These are phyloP conservation scores for Austroboletus novae-zelandiae DNA, from an alignment of 1,284 basidiomycete genomes.

Conservation along the genomic window DNA sequence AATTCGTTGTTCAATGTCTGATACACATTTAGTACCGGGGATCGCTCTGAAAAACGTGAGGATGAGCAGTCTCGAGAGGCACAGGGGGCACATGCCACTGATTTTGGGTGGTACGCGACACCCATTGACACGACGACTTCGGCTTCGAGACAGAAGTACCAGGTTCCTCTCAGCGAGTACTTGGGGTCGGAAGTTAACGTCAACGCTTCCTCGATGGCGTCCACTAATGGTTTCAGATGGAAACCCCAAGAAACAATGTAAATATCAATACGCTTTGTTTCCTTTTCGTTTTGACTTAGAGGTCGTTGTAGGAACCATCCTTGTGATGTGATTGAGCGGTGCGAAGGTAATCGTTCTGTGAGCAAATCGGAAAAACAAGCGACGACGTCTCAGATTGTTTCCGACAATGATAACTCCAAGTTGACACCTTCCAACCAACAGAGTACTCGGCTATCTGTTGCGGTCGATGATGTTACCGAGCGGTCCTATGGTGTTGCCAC, in stretches of 20 bases:
- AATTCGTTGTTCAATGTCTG: not conserved
- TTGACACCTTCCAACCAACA: too few relatives aligned
- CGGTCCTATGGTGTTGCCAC: not conserved
- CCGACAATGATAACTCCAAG: too few relatives aligned
- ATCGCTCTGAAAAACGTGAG: not conserved
- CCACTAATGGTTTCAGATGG: not conserved
- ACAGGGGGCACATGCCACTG: not conserved
- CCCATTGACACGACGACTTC: not conserved
- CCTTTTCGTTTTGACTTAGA: slow-evolving; percentile 1
- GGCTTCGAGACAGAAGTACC: slow-evolving; percentile 7
- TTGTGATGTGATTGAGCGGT: not conserved
- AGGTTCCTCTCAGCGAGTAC: slow-evolving; percentile 19
- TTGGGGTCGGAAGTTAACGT: not conserved
- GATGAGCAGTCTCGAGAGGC: not conserved
- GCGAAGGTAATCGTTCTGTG: too few relatives aligned
- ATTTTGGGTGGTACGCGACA: slow-evolving; percentile 6
- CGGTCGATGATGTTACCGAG: not conserved
- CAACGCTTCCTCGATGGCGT: not conserved
- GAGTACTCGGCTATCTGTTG: too few relatives aligned
- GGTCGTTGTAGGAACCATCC: not conserved
- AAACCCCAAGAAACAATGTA: slow-evolving; percentile 7
- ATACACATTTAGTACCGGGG: not conserved
- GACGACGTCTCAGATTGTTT: too few relatives aligned
- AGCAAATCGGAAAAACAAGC: too few relatives aligned
- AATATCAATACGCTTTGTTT: not conserved